Percentiles rank a stretch among this genome's conserved stretches.
These are phyloP conservation scores for Trichophyton benhamiae DNA, from an alignment of 2,329 filamentous ascomycete species.

Conservation along the genomic window DNA sequence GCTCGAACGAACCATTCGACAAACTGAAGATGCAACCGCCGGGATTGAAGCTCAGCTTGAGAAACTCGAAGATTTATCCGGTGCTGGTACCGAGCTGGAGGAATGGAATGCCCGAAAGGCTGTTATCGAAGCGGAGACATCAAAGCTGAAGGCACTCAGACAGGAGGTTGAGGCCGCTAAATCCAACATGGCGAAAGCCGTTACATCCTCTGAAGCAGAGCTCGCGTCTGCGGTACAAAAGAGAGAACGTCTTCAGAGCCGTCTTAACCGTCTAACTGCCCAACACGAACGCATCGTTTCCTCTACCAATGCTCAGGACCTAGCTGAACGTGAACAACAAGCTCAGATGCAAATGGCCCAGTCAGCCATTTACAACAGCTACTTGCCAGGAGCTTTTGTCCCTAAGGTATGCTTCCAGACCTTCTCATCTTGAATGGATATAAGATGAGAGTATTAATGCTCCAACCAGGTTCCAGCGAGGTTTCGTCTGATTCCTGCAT, in stretches of 20 bases:
- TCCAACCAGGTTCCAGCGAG: neutral
- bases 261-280: conserved; percentile 47
- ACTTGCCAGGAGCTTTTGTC: neutral
- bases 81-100: conserved; percentile 45
- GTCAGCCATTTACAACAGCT: neutral
- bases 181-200: conserved; percentile 40
- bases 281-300: conserved; percentile 47
- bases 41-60: conserved; percentile 44
- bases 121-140: conserved; percentile 43
- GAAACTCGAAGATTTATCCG: conserved; percentile 35
- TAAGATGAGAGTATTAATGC: neutral
- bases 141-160: conserved; percentile 39
- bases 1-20: conserved; percentile 49
- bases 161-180: conserved; percentile 41
- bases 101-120: conserved; percentile 42
- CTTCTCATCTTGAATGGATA: neutral
- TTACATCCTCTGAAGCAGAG: conserved; percentile 42
- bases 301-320: conserved; percentile 45
- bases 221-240: conserved; percentile 42
- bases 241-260: conserved; percentile 47
- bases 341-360: conserved; percentile 30
- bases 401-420: neutral
- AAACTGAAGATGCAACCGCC: conserved; percentile 50
- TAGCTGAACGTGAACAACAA: conserved; percentile 42
- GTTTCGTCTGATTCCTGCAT: neutral